phyloP scores from a whole-genome alignment of 2,329 filamentous ascomycete genomes.

The Stachybotrys elegans region DNA sequence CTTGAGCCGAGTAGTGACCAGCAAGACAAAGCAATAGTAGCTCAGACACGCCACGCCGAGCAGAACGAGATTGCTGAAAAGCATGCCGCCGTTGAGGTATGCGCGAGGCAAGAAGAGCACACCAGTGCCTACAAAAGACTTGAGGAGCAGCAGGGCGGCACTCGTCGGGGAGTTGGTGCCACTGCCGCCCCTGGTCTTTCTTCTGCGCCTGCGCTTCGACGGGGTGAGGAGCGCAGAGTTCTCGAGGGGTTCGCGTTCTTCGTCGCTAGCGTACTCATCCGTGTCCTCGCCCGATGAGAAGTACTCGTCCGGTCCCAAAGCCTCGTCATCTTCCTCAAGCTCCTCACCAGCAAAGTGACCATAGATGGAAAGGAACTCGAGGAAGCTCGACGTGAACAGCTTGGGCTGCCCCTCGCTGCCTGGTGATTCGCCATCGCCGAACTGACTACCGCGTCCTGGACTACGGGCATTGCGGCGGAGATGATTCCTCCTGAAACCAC shows the following conservation, averaged over 20 bases:
- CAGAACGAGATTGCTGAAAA: slow-evolving; percentile 92
- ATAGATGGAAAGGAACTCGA: slow-evolving; percentile 92
- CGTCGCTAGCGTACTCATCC: slow-evolving; percentile 56
- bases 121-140: slow-evolving; percentile 96
- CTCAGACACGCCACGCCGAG: slow-evolving; percentile 78
- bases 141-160: slow-evolving; percentile 80
- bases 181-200: slow-evolving; percentile 66
- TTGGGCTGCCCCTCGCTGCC: slow-evolving; percentile 33
- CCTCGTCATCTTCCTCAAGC: slow-evolving; percentile 93
- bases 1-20: slow-evolving; percentile 79
- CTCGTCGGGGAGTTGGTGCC: slow-evolving; percentile 75
- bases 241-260: slow-evolving; percentile 77
- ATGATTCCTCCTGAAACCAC: slow-evolving; percentile 89
- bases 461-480: slow-evolving; percentile 70
- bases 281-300: slow-evolving; percentile 75
- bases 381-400: slow-evolving; percentile 84
- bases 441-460: slow-evolving; percentile 34
- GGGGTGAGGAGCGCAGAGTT: slow-evolving; percentile 77
- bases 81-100: slow-evolving; percentile 94
- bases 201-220: slow-evolving; percentile 67
- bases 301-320: slow-evolving; percentile 80
- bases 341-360: slow-evolving; percentile 97
- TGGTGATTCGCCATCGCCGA: slow-evolving; percentile 29
- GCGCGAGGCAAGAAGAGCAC: slow-evolving; percentile 90
- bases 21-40: slow-evolving; percentile 95